phyloP scores from a whole-genome alignment of 805 yeast species.

The Kazachstania viticola region DNA sequence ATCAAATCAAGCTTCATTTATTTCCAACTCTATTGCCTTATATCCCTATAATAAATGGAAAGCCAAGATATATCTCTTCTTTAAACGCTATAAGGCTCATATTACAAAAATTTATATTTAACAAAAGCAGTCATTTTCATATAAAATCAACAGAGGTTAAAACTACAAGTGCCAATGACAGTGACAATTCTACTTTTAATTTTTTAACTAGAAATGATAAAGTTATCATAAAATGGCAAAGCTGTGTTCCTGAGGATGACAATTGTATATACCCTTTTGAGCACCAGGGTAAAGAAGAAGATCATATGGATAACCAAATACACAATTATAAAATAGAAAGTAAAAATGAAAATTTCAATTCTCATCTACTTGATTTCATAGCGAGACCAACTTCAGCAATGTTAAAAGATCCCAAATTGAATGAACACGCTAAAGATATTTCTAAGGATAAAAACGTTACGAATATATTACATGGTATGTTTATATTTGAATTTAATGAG shows the following conservation, averaged over 20 bases:
- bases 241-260: slow-evolving; percentile 9
- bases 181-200: no score
- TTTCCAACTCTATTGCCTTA: slow-evolving; percentile 42
- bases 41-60: slow-evolving; percentile 47
- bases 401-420: no score
- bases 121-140: slow-evolving; percentile 42
- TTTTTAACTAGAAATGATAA: slow-evolving; percentile 11
- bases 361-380: background rate
- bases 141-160: no score
- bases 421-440: no score
- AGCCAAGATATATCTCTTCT: slow-evolving; percentile 42
- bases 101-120: slow-evolving; percentile 30
- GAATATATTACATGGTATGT: slow-evolving; percentile 33
- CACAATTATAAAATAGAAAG: no score
- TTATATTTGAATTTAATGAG: slow-evolving; percentile 52
- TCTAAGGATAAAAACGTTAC: background rate
- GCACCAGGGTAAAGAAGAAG: no score
- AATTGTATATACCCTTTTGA: no score
- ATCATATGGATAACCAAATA: no score
- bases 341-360: background rate
- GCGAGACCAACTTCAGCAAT: background rate
- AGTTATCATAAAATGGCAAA: slow-evolving; percentile 20
- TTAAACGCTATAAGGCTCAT: slow-evolving; percentile 45
- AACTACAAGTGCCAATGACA: no score
- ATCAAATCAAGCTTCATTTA: slow-evolving; percentile 39